Evolutionary conservation across 139 green algal genomes (phyloP).

Genomic region (Chlamydomonas schloesseri): DNA sequence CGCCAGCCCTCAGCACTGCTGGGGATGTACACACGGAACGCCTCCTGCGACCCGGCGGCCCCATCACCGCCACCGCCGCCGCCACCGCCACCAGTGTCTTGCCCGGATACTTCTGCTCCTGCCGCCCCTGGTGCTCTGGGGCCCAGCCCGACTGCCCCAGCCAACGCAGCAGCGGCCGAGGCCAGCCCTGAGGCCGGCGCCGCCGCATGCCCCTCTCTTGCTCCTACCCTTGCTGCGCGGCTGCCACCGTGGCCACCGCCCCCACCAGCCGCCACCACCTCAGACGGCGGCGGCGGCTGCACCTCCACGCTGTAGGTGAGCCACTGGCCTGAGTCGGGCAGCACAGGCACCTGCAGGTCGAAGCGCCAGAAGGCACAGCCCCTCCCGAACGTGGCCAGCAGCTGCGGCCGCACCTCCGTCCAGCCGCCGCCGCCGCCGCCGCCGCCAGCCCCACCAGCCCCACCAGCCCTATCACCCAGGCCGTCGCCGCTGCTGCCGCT

Average conservation of each 20-base stretch:
- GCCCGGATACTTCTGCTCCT: too few species aligned
- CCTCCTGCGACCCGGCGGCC: not conserved
- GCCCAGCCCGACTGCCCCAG: too few species aligned
- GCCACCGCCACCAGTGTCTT: not conserved
- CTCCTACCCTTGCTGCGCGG: too few species aligned
- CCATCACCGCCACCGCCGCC: conserved; percentile 1
- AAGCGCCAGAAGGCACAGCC: conserved; percentile 5
- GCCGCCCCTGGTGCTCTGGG: too few species aligned
- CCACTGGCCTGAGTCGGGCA: not conserved
- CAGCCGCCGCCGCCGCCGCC: too few species aligned
- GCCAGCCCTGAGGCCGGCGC: too few species aligned
- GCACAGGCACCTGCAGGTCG: not conserved
- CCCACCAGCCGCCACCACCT: too few species aligned
- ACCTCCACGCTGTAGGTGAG: conserved; percentile 4
- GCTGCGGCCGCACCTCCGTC: conserved; percentile 1
- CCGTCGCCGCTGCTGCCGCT: too few species aligned
- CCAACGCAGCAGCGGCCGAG: too few species aligned
- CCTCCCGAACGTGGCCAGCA: not conserved
- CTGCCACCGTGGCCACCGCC: not conserved
- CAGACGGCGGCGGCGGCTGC: not conserved
- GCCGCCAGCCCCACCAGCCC: too few species aligned
- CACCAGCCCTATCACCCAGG: too few species aligned
- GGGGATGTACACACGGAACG: conserved; percentile 3
- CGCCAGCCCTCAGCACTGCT: not conserved
- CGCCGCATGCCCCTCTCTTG: too few species aligned